Evolutionary conservation across 2,329 filamentous ascomycete species (phyloP).

Genomic region (Talaromyces piceae): DNA sequence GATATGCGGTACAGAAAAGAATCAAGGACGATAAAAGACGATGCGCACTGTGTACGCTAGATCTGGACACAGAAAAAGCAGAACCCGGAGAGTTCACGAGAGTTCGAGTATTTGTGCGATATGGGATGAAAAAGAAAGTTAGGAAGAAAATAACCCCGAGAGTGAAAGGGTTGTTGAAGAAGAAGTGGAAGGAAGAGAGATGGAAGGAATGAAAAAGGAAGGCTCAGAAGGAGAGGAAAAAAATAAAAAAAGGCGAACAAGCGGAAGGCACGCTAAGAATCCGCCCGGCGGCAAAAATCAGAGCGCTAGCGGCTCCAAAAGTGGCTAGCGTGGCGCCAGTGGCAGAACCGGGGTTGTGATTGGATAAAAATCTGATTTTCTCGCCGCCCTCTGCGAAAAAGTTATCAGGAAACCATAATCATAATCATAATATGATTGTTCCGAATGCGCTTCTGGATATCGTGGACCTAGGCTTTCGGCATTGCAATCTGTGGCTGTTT

Average conservation of each 20-base stretch:
- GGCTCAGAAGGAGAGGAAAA: neutral
- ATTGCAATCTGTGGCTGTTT: too few species aligned
- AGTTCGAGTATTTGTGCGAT: neutral
- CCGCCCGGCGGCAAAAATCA: neutral
- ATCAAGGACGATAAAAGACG: neutral
- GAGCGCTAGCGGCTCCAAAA: neutral
- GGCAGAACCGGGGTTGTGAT: constrained; percentile 15
- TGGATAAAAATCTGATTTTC: neutral
- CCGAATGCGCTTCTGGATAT: neutral
- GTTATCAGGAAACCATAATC: too few species aligned
- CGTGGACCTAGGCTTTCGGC: neutral
- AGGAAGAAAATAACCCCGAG: neutral
- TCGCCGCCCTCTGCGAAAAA: neutral
- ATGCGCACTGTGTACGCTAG: neutral
- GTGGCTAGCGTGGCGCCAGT: neutral
- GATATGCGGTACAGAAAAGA: constrained; percentile 1
- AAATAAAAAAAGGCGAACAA: constrained; percentile 14
- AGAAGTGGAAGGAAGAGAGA: neutral
- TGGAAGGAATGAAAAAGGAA: neutral
- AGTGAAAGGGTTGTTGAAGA: neutral
- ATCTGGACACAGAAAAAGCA: neutral
- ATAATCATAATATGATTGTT: neutral
- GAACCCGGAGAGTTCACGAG: neutral
- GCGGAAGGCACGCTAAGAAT: constrained; percentile 12
- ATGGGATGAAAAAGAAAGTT: neutral